phyloP scores from a whole-genome alignment of 2,329 filamentous ascomycete species.

The Nemania sp. region DNA sequence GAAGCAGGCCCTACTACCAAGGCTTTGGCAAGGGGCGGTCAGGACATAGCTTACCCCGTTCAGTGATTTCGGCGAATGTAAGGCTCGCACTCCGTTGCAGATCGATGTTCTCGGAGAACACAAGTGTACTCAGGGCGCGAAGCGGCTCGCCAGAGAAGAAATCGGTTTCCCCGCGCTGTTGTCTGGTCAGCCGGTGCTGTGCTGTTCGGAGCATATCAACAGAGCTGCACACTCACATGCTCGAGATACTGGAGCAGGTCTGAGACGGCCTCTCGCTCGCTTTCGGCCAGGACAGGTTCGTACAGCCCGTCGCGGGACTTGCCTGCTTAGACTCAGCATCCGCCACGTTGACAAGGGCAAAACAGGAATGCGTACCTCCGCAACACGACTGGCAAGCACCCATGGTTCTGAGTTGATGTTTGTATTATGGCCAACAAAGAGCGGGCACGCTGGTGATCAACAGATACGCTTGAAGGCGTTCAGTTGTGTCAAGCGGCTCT shows the following conservation, averaged over 20 bases:
- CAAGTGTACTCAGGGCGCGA: constrained; percentile 89
- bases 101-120: constrained; percentile 98
- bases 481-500: not conserved
- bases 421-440: constrained; percentile 11
- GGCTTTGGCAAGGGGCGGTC: not conserved
- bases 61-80: constrained; percentile 98
- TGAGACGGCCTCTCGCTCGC: constrained; percentile 94
- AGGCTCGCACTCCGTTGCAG: constrained; percentile 95
- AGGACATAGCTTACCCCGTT: constrained; percentile 72
- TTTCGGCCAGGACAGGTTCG: constrained; percentile 88
- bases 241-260: constrained; percentile 95
- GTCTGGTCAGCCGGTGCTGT: constrained; percentile 39
- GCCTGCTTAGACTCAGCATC: constrained; percentile 53
- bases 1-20: not conserved
- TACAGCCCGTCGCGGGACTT: constrained; percentile 81
- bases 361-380: constrained; percentile 38
- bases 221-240: constrained; percentile 67
- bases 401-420: constrained; percentile 36
- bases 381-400: constrained; percentile 45
- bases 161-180: constrained; percentile 90
- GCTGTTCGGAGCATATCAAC: not conserved
- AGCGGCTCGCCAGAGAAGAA: constrained; percentile 98
- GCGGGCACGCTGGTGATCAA: not conserved
- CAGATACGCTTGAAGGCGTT: not conserved
- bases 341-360: constrained; percentile 8